Percentiles rank a stretch among this genome's conserved stretches.
Conservation (phyloP, 169 alveolate genomes). For the Eimeria acervulina region DNA sequence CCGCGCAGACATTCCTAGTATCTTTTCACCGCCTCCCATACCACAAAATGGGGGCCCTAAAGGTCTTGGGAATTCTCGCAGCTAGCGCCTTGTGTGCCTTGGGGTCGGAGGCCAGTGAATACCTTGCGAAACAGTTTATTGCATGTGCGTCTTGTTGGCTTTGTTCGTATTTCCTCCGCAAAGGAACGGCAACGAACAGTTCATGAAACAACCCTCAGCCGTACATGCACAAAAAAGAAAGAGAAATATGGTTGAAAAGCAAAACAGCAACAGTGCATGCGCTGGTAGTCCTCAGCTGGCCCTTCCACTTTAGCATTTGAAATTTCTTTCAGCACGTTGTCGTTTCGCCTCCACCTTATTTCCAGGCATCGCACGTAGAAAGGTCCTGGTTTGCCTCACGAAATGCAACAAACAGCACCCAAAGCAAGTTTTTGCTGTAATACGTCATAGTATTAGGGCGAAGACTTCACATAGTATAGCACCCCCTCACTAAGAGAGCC, state of each 20-base stretch:
- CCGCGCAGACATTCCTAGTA: not conserved
- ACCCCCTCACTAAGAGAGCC: too few relatives aligned
- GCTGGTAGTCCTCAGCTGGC: not conserved
- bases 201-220: not conserved
- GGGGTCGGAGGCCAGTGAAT: not conserved
- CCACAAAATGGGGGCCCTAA: not conserved
- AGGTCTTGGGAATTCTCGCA: not conserved
- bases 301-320: not conserved
- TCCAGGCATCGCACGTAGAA: not conserved
- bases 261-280: not conserved
- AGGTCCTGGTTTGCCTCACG: not conserved
- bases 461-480: too few relatives aligned
- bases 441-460: too few relatives aligned
- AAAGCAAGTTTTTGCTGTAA: not conserved
- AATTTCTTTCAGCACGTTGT: not conserved
- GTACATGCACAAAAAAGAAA: not conserved
- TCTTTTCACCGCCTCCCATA: not conserved
- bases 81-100: not conserved
- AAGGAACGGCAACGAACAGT: not conserved
- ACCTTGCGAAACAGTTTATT: not conserved
- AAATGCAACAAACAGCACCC: not conserved
- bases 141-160: not conserved
- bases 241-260: not conserved
- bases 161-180: not conserved
- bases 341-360: not conserved